These are phyloP conservation scores for Pseudomonodictys pantanalensis DNA, from an alignment of 495 filamentous ascomycete species.

Conservation along the genomic window DNA sequence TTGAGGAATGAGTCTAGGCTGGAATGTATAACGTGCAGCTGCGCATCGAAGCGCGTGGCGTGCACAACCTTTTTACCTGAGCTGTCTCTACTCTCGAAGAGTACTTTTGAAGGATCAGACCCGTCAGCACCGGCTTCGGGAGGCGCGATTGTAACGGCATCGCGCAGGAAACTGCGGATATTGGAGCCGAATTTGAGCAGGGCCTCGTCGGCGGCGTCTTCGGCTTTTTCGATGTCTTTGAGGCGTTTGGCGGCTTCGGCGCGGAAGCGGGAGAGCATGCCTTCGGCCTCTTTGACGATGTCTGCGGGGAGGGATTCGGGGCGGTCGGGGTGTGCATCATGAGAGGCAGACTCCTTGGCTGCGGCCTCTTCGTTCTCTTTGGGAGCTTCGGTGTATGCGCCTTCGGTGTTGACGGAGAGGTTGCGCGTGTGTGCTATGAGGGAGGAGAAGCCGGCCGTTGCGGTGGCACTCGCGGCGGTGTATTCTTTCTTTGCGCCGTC, in stretches of 20 bases:
- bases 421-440: conserved; percentile 28
- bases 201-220: conserved; percentile 97
- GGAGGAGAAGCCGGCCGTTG: conserved; percentile 67
- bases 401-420: conserved; percentile 31
- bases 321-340: conserved; percentile 28
- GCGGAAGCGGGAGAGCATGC: conserved; percentile 78
- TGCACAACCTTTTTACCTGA: conserved; percentile 89
- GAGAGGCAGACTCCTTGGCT: conserved; percentile 14
- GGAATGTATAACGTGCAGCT: conserved; percentile 91
- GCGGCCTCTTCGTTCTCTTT: conserved; percentile 45
- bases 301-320: conserved; percentile 52
- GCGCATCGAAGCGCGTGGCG: conserved; percentile 90
- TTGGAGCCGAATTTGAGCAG: conserved; percentile 89
- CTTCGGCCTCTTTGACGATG: conserved; percentile 61
- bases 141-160: conserved; percentile 85
- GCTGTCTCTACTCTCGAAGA: conserved; percentile 90
- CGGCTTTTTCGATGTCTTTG: conserved; percentile 87
- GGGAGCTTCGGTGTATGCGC: conserved; percentile 20
- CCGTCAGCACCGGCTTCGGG: conserved; percentile 49
- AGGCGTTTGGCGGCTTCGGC: conserved; percentile 78
- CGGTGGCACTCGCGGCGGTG: conserved; percentile 71
- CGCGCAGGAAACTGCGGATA: conserved; percentile 82
- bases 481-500: conserved; percentile 80
- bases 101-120: conserved; percentile 43
- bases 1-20: conserved; percentile 78